phyloP scores from a whole-genome alignment of 2,329 filamentous ascomycete genomes.

The Chrysoporthe puriensis region DNA sequence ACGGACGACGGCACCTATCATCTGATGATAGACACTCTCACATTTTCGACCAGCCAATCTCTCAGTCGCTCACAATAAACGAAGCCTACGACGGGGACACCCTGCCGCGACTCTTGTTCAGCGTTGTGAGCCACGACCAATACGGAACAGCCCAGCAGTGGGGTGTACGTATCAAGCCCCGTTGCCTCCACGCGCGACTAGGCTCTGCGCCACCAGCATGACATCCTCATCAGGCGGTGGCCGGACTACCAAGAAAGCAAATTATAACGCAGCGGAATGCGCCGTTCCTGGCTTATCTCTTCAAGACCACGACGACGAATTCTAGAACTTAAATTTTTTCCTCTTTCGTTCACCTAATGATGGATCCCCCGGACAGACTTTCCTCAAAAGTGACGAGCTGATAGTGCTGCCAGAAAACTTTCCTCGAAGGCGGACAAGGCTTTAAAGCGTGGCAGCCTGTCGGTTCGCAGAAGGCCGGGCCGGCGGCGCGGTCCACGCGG shows the following conservation, averaged over 20 bases:
- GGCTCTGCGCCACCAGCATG: not conserved
- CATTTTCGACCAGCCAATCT: not conserved
- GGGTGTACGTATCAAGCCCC: constrained; percentile 6
- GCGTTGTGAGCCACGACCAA: not conserved
- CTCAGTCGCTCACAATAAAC: not conserved
- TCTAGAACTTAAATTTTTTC: not conserved
- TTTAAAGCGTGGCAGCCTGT: constrained; percentile 19
- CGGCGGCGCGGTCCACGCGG: constrained; percentile 13
- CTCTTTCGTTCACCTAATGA: not conserved
- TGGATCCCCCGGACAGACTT: not conserved
- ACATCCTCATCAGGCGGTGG: not conserved
- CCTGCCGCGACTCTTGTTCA: not conserved
- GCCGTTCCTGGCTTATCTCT: not conserved
- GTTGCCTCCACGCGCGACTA: not conserved
- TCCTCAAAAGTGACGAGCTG: not conserved
- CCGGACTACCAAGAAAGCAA: not conserved
- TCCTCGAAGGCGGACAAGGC: not conserved
- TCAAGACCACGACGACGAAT: not conserved
- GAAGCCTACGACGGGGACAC: not conserved
- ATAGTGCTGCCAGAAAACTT: not conserved
- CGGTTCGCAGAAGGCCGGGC: constrained; percentile 8
- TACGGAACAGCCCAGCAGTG: not conserved
- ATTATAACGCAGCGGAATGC: not conserved
- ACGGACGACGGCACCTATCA: not conserved
- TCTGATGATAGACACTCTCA: not conserved